Percentiles rank a stretch among this genome's conserved stretches.
These are phyloP conservation scores for Hamamelis virginiana DNA, from an alignment of 164 flowering plant species.

Conservation along the genomic window DNA sequence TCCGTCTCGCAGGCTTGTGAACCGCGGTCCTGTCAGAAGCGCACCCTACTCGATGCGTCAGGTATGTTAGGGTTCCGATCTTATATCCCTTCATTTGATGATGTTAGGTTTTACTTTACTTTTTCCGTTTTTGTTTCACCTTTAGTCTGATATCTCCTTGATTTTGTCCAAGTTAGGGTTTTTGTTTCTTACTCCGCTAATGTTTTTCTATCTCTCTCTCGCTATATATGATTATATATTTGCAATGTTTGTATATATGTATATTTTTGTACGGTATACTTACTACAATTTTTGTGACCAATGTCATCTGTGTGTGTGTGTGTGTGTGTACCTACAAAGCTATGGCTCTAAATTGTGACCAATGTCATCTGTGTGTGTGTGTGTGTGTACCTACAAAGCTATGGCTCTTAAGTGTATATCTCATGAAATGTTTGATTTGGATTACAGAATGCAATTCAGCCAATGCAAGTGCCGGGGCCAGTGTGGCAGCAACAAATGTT, in stretches of 20 bases:
- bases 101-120: neutral
- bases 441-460: neutral
- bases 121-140: neutral
- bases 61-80: constrained; percentile 8
- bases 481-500: constrained; percentile 8
- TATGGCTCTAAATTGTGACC: too few species aligned
- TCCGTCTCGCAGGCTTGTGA: constrained; percentile 20
- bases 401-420: neutral
- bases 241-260: too few species aligned
- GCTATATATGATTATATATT: neutral
- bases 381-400: neutral
- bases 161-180: neutral
- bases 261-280: too few species aligned
- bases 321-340: too few species aligned
- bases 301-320: too few species aligned
- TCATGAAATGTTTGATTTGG: neutral
- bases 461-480: constrained; percentile 7
- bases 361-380: neutral
- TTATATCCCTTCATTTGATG: neutral
- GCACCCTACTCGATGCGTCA: constrained; percentile 21
- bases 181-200: neutral
- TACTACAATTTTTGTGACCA: too few species aligned
- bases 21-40: constrained; percentile 15
- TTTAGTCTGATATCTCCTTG: neutral
- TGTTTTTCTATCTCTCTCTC: neutral